These are phyloP conservation scores for Cercophora sp. DNA, from an alignment of 495 filamentous ascomycete genomes.

Conservation along the genomic window DNA sequence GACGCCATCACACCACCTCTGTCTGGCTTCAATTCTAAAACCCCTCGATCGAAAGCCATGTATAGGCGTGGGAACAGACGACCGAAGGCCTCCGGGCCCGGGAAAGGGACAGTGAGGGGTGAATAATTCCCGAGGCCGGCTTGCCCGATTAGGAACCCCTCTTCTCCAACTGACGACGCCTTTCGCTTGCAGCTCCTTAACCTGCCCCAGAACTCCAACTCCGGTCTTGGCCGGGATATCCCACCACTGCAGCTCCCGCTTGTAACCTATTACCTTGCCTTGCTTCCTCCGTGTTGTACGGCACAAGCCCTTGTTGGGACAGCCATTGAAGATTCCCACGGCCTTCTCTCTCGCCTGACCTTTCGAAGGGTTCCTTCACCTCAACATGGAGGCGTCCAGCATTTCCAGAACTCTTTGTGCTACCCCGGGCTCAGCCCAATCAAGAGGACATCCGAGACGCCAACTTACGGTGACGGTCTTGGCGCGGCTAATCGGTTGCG, in stretches of 20 bases:
- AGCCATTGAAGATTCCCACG: not conserved
- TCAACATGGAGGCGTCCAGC: not conserved
- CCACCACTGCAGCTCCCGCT: not conserved
- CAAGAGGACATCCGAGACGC: not conserved
- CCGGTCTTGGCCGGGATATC: not conserved
- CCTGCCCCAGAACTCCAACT: not conserved
- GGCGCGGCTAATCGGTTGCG: too few species aligned
- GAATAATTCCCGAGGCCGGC: not conserved
- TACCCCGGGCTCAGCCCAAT: not conserved
- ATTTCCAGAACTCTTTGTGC: not conserved
- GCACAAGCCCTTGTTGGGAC: not conserved
- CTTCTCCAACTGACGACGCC: not conserved
- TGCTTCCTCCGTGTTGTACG: not conserved
- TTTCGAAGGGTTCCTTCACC: not conserved
- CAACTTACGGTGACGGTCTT: too few species aligned
- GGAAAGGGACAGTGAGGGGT: not conserved
- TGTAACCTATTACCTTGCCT: not conserved
- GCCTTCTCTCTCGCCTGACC: not conserved
- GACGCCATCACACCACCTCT: not conserved
- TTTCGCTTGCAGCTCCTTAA: not conserved
- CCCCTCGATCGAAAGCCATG: not conserved
- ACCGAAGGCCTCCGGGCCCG: not conserved
- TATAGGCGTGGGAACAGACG: not conserved
- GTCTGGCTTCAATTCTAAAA: not conserved
- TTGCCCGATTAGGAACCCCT: not conserved